Evolutionary conservation across 2,329 filamentous ascomycete genomes (phyloP), one percentile per base, ranked within the genome.

Genomic region (Cryphonectria nitschkei): DNA sequence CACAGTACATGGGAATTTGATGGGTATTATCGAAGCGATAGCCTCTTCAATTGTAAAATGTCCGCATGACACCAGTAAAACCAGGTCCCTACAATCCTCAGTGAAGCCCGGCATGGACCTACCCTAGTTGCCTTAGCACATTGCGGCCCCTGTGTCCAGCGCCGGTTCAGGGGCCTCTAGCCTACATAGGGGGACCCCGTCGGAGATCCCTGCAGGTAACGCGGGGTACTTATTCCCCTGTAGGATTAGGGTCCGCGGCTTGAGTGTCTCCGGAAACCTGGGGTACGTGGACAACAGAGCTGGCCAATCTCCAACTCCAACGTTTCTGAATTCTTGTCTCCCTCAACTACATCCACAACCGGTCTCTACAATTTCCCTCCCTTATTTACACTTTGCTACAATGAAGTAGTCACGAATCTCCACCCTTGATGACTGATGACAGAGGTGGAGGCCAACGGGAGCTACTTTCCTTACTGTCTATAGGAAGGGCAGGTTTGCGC

Each of bases 91-190:
- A n/a, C 13, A 56, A 8, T 1, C 6, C 26, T 14, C 3, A 56
- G 52, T 29, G 3, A 56, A 56, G 52, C n/a, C 13, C 26, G n/a
- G 39, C 34, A 19, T 8, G n/a, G 50, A 54, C n/a, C 50, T 54
- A 13, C 22, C 50, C n/a, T 26, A 14, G 41, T 43, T 43, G 41
- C 46, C 7, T 19, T 58, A 5, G 14, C 5, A 13, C 5, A 13
- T 29, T 29, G 29, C 41, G 41, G 19, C 58, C 7, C 32, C 58
- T 61, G 32, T 61, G 19, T 39, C 32, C 22, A 39, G 58, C 9
- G 58, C 58, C 11, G n/a, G 19, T n/a, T 19, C 22, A 61, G 34
- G 22, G n/a, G 67, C 39, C 37, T 22, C 74, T 75, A 74, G 29
- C 32, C 32, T 69, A 26, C 19, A n/a, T 26, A 29, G 41, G n/a